Conservation (phyloP, 768 basidiomycete species). For the Imleria badia region DNA sequence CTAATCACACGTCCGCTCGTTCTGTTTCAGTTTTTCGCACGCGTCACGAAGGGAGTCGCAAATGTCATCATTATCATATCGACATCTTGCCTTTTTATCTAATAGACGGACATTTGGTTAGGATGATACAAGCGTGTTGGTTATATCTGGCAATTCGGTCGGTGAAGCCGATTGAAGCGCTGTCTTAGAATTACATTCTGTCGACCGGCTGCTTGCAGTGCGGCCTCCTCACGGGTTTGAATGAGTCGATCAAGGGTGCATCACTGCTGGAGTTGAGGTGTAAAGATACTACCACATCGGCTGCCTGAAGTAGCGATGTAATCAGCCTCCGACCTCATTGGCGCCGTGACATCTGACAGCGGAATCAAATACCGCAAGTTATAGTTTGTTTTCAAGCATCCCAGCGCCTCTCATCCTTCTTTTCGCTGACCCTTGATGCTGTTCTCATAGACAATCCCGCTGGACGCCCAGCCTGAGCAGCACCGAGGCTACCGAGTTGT, state of each 20-base stretch:
- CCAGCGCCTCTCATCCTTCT: conserved; percentile 4
- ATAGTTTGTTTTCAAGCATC: conserved; percentile 12
- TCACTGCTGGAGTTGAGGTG: conserved; percentile 7
- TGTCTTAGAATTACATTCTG: conserved; percentile 21
- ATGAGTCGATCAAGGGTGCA: conserved; percentile 13
- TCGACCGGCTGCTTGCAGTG: conserved; percentile 30
- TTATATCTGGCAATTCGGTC: conserved; percentile 26
- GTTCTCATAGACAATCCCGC: conserved; percentile 16
- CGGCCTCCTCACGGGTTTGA: conserved; percentile 29
- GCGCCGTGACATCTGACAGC: conserved; percentile 27
- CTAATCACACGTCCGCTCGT: conserved; percentile 8
- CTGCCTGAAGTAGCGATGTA: conserved; percentile 11
- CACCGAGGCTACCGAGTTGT: background rate
- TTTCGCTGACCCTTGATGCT: conserved; percentile 27
- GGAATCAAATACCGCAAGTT: conserved; percentile 25
- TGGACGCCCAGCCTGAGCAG: conserved; percentile 15
- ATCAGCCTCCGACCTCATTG: conserved; percentile 18
- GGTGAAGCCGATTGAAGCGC: conserved; percentile 17
- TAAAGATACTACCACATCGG: background rate
- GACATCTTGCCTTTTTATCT: conserved; percentile 31
- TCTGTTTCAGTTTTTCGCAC: conserved; percentile 9
- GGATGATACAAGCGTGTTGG: conserved; percentile 21
- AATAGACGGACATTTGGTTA: conserved; percentile 38
- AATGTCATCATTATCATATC: conserved; percentile 22
- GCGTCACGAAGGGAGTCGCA: conserved; percentile 24